Evolutionary conservation across 139 green algal species (phyloP), one percentile per base, ranked within the genome.

Genomic region (Asterochloris erici): DNA sequence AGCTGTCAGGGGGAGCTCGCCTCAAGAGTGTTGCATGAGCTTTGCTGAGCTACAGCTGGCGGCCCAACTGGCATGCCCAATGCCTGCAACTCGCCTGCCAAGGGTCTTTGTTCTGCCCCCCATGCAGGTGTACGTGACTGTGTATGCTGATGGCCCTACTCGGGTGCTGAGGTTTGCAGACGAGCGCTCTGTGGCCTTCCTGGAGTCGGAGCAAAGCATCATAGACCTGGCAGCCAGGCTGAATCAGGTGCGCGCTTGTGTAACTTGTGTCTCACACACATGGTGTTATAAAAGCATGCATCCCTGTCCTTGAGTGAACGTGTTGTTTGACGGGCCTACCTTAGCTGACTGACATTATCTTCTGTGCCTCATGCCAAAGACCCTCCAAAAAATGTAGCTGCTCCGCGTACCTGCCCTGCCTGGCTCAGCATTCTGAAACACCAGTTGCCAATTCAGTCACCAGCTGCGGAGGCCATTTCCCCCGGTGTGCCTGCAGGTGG

Each of bases 131-230:
- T 94, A 96, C 74, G 91, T 97, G 38, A 91, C 84, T 0, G 89
- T 97, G 64, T 96, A 94, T 82, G 93, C 94, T 12, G 94, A 98
- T 77, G 94, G 94, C 12, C 93, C 94, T 21, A 98, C 94, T 9
- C 88, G 93, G n/a, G 91, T 97, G 78, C 89, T 98, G 78, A 92
- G 91, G 81, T 95, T 97, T 82, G 89, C 82, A 11, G 94, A 98
- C 79, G 88, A 90, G 29, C 91, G 89, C 38, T 87, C 84, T 61
- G 29, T 85, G 10, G 85, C 84, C 0, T 85, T 82, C 12, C 47
- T 86, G 74, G 91, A 94, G 76, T 85, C 91, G 21, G 83, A 92
- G 71, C 83, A 93, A 78, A 87, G 86, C 26, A 82, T 95, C 19
- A 77, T 92, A 16, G 92, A 94, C 77, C 84, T 95, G 79, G 86